These are phyloP conservation scores for Huntiella bhutanensis DNA, from an alignment of 2,329 filamentous ascomycete genomes.

Conservation along the genomic window DNA sequence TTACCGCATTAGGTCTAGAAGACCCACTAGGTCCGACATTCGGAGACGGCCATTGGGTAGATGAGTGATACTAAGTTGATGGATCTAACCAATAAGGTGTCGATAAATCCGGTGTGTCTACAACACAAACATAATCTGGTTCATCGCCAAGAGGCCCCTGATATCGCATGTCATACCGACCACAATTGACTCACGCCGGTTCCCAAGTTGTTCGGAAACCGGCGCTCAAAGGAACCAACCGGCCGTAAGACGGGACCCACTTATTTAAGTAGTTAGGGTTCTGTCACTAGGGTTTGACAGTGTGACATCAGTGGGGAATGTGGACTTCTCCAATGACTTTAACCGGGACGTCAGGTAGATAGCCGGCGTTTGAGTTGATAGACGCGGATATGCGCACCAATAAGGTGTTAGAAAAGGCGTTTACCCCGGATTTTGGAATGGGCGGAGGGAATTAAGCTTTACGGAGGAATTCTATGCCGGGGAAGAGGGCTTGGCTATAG, in stretches of 20 bases:
- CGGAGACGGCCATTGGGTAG: slow-evolving; percentile 1
- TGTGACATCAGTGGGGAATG: background rate
- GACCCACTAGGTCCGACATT: slow-evolving; percentile 3
- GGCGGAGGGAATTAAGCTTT: too few species aligned
- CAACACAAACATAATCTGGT: background rate
- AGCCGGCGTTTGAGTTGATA: too few species aligned
- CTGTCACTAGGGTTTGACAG: background rate
- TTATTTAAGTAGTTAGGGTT: background rate
- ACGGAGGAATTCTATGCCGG: too few species aligned
- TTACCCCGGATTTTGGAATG: too few species aligned
- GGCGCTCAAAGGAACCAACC: background rate
- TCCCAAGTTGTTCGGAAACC: background rate
- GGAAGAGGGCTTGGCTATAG: too few species aligned
- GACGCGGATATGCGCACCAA: too few species aligned
- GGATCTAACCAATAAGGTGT: background rate
- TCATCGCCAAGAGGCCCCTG: background rate
- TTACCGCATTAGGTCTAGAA: background rate
- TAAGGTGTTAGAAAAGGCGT: too few species aligned
- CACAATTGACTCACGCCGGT: background rate
- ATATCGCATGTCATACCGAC: background rate
- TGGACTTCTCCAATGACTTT: too few species aligned
- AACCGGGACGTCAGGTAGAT: too few species aligned
- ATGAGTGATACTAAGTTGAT: background rate
- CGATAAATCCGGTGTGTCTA: background rate
- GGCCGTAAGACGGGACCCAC: background rate